A percentile compares a stretch with the other conserved stretches of the same genome.
Evolutionary conservation across 1,139 yeast species (phyloP).

Genomic region (Pneumocystis oryctolagi): DNA sequence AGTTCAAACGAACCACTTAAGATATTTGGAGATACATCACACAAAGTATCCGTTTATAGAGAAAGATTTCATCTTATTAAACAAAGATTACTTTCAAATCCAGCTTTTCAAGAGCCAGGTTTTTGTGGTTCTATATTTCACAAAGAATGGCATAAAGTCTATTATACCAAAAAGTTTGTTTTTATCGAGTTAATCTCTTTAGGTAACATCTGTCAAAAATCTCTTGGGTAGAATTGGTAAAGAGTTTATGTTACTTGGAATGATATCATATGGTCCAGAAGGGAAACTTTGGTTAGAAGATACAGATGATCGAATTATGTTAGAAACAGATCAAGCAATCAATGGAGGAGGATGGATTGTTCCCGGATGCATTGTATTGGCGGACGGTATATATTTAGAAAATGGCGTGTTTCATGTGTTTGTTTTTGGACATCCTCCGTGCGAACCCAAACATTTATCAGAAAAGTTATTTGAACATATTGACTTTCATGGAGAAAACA

Average conservation of each 20-base stretch:
- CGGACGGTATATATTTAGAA: slow-evolving; percentile 68
- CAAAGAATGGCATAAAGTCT: slow-evolving; percentile 12
- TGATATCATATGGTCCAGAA: slow-evolving; percentile 45
- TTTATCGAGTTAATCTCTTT: slow-evolving; percentile 25
- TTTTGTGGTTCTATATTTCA: slow-evolving; percentile 23
- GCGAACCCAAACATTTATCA: slow-evolving; percentile 55
- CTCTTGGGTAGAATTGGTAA: slow-evolving; percentile 71
- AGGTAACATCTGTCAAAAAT: slow-evolving; percentile 66
- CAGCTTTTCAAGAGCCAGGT: slow-evolving; percentile 44
- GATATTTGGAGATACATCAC: slow-evolving; percentile 15
- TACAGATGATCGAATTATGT: slow-evolving; percentile 57
- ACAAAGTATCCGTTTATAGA: slow-evolving; percentile 17
- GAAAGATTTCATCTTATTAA: slow-evolving; percentile 44
- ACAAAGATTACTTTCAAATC: slow-evolving; percentile 65
- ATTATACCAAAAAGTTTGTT: slow-evolving; percentile 4
- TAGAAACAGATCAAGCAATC: slow-evolving; percentile 50
- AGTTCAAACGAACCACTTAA: slow-evolving; percentile 9
- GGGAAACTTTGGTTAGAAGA: slow-evolving; percentile 74
- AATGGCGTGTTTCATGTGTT: slow-evolving; percentile 61
- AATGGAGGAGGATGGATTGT: slow-evolving; percentile 56
- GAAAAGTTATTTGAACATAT: slow-evolving; percentile 60
- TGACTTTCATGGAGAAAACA: slow-evolving; percentile 59
- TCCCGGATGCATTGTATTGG: slow-evolving; percentile 65
- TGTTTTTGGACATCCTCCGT: slow-evolving; percentile 74
- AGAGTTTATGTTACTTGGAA: slow-evolving; percentile 63